Percentiles rank a stretch among this genome's conserved stretches.
These are phyloP conservation scores for Phytomonas sp. DNA, from an alignment of 208 protist genomes.

Conservation along the genomic window DNA sequence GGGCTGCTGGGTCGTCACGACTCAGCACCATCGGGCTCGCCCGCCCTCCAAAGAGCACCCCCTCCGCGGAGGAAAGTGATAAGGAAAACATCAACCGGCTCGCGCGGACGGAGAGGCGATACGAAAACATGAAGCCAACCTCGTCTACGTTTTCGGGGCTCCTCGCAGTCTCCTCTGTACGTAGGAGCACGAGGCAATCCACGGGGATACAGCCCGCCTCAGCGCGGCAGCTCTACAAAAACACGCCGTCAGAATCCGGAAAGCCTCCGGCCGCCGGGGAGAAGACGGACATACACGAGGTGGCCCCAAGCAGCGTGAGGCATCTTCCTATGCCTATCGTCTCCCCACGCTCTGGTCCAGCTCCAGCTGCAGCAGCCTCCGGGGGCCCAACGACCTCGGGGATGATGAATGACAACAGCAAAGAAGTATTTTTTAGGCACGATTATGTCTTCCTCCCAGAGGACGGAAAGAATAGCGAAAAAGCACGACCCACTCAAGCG, in stretches of 20 bases:
- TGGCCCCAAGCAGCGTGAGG: background rate
- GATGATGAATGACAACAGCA: background rate
- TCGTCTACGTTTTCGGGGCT: too few relatives aligned
- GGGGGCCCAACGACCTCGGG: background rate
- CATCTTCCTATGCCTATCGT: background rate
- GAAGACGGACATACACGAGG: background rate
- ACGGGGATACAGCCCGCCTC: background rate
- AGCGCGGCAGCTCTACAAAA: background rate
- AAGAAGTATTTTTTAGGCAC: background rate
- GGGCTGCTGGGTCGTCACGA: background rate
- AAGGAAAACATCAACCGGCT: background rate
- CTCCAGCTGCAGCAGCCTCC: too few relatives aligned
- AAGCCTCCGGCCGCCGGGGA: too few relatives aligned
- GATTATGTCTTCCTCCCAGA: background rate
- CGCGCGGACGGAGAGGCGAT: background rate
- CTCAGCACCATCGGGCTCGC: too few relatives aligned
- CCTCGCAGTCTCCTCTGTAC: background rate
- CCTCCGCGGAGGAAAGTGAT: background rate
- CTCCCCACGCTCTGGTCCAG: background rate
- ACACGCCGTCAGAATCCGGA: background rate
- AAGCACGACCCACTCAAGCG: background rate
- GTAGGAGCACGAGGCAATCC: background rate
- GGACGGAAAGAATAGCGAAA: background rate
- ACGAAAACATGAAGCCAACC: background rate
- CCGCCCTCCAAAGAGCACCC: background rate